Evolutionary conservation across 345 rosid species (phyloP).

Genomic region (Brassica cretica): DNA sequence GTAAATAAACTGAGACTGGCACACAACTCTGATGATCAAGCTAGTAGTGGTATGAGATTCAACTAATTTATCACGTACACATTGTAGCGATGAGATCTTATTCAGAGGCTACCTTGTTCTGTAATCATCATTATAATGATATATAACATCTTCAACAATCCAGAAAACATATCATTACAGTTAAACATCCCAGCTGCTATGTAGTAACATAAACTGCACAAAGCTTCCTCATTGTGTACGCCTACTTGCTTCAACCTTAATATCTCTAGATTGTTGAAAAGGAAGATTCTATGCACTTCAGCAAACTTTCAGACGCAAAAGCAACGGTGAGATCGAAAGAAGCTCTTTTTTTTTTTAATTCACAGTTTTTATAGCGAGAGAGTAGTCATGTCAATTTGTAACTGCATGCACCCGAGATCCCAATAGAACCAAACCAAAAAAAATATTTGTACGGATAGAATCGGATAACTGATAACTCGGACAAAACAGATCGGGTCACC

Average conservation of each 20-base stretch:
- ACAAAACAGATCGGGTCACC: no score
- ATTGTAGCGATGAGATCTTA: constrained; percentile 28
- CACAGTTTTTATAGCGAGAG: not conserved
- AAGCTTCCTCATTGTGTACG: not conserved
- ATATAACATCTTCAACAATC: not conserved
- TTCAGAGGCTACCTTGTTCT: constrained; percentile 42
- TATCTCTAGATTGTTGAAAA: not conserved
- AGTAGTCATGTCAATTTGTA: not conserved
- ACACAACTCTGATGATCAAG: not conserved
- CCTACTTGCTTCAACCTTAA: not conserved
- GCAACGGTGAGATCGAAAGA: constrained; percentile 3
- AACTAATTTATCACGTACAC: not conserved
- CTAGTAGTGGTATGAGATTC: not conserved
- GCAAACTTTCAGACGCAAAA: constrained; percentile 1
- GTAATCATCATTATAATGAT: constrained; percentile 16
- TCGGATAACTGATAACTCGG: no score
- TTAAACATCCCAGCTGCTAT: not conserved
- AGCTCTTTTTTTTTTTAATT: not conserved
- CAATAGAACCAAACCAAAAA: no score
- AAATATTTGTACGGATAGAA: no score
- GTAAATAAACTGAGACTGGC: not conserved
- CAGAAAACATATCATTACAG: not conserved
- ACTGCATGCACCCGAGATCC: no score
- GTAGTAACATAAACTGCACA: not conserved
- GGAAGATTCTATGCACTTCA: not conserved